Percentiles rank a stretch among this genome's conserved stretches.
Evolutionary conservation across 2,329 filamentous ascomycete genomes (phyloP).

Genomic region (Talaromyces sp.): DNA sequence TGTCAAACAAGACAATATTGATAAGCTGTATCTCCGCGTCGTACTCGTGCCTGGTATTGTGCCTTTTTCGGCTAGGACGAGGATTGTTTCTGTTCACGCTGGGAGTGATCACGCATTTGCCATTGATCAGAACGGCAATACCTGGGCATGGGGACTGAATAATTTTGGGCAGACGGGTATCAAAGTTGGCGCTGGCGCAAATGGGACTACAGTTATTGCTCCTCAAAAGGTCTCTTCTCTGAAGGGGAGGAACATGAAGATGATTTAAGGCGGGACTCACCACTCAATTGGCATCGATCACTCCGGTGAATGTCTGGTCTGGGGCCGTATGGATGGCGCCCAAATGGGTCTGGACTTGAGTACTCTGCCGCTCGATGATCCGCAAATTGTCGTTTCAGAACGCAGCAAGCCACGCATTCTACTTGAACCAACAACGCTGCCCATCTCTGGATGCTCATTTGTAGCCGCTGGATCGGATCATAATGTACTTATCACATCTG

Average conservation of each 20-base stretch:
- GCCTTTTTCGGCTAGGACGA: constrained; percentile 52
- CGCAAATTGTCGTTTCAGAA: constrained; percentile 11
- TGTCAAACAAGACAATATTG: constrained; percentile 30
- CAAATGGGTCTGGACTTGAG: constrained; percentile 36
- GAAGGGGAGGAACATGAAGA: constrained; percentile 40
- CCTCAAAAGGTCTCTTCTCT: constrained; percentile 61
- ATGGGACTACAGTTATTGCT: constrained; percentile 58
- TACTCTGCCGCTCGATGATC: not conserved
- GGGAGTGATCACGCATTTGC: constrained; percentile 47
- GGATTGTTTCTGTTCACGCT: constrained; percentile 42
- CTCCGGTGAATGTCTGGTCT: constrained; percentile 57
- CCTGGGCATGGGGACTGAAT: constrained; percentile 74
- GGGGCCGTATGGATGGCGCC: constrained; percentile 57
- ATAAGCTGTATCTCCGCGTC: not conserved
- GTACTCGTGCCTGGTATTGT: constrained; percentile 43
- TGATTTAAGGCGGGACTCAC: constrained; percentile 64
- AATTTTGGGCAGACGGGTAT: constrained; percentile 73
- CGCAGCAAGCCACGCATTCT: constrained; percentile 17
- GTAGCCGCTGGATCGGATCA: constrained; percentile 20
- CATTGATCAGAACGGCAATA: constrained; percentile 37
- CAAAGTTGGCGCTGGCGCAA: constrained; percentile 56
- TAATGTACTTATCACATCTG: constrained; percentile 17
- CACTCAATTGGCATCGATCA: constrained; percentile 64
- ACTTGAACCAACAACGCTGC: constrained; percentile 13
- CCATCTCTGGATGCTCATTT: not conserved